phyloP scores from a whole-genome alignment of 2,329 filamentous ascomycete genomes.

The Sphaerulina populicola region DNA sequence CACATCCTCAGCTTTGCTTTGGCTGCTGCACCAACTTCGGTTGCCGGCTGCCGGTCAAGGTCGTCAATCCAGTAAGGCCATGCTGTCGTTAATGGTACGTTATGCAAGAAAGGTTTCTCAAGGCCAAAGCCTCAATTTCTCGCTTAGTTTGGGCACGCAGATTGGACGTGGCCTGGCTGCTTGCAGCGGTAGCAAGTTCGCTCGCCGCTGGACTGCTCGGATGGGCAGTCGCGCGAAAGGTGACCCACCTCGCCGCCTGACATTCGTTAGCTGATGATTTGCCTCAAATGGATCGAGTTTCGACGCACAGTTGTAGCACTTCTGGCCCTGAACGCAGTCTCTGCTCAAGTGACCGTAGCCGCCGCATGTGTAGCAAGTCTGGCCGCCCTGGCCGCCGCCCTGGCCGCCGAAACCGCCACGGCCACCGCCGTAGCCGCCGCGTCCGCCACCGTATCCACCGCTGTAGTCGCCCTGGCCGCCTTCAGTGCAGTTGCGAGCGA shows the following conservation, averaged over 20 bases:
- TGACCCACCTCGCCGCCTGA: constrained; percentile 76
- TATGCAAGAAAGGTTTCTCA: constrained; percentile 17
- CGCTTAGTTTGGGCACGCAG: constrained; percentile 75
- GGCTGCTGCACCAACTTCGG: constrained; percentile 5
- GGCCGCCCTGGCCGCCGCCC: constrained; percentile 37
- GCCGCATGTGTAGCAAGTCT: constrained; percentile 97
- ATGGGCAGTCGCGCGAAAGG: constrained; percentile 90
- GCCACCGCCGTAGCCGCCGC: constrained; percentile 33
- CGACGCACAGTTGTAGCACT: constrained; percentile 92
- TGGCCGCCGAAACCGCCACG: constrained; percentile 41
- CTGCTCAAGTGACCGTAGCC: constrained; percentile 81
- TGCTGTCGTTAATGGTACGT: constrained; percentile 21
- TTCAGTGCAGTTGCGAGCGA: constrained; percentile 81
- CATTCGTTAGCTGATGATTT: constrained; percentile 23
- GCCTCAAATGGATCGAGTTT: constrained; percentile 1
- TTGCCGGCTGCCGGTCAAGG: constrained; percentile 19
- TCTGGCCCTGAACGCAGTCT: constrained; percentile 97
- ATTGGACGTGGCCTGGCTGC: constrained; percentile 79
- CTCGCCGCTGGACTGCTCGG: constrained; percentile 65
- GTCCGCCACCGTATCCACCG: constrained; percentile 39
- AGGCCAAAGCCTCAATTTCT: constrained; percentile 18
- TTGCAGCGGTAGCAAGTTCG: constrained; percentile 98
- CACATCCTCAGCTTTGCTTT: constrained; percentile 4
- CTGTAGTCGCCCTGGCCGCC: constrained; percentile 44
- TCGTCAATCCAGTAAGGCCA: constrained; percentile 27